Evolutionary conservation across 2,329 filamentous ascomycete species (phyloP), one percentile per base, ranked within the genome.

Genomic region (Dothideomycetes sp.): DNA sequence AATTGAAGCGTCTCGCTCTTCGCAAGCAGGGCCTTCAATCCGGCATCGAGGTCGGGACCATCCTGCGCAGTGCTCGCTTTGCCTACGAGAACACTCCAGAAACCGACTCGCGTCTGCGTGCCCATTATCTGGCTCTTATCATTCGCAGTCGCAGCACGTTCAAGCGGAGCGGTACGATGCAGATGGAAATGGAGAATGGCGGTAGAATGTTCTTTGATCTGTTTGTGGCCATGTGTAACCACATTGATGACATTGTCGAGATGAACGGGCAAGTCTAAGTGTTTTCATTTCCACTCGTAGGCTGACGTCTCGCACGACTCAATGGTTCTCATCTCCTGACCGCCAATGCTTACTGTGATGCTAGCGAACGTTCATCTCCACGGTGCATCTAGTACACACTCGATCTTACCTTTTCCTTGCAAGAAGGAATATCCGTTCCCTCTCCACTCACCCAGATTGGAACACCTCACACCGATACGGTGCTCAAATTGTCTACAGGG

Each of bases 81-180:
- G 87, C 88, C 60, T 95, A 96, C 68, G 84, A 84, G 59, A 80
- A 94, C 72, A 95, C 89, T 56, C 87, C 88, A 52, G 85, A 94
- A 69, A 82, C 79, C 55, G 88, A 96, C 70, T 89, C 83, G 59
- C 78, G 81, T 57, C 79, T 96, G 64, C 87, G 88, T 69, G 88
- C 88, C 71, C 87, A 94, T 71, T 95, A 94, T 73, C 80, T 96
- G 63, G 86, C 88, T 61, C 77, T 95, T 65, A 94, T 95, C 66
- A 94, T 95, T 72, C 82, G 88, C 70, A 89, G 84, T 74, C 85
- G 89, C 64, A 87, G 87, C 72, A 94, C 86, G 57, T 95, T 96
- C 66, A 95, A 94, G 81, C 80, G 84, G 67, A 94, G 87, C 70
- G 88, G 88, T 66, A 95, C 88, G 65, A 94, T 95, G 87, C 88